These are phyloP conservation scores for Coniochaeta prunicola DNA, from an alignment of 2,329 filamentous ascomycete genomes.

Conservation along the genomic window DNA sequence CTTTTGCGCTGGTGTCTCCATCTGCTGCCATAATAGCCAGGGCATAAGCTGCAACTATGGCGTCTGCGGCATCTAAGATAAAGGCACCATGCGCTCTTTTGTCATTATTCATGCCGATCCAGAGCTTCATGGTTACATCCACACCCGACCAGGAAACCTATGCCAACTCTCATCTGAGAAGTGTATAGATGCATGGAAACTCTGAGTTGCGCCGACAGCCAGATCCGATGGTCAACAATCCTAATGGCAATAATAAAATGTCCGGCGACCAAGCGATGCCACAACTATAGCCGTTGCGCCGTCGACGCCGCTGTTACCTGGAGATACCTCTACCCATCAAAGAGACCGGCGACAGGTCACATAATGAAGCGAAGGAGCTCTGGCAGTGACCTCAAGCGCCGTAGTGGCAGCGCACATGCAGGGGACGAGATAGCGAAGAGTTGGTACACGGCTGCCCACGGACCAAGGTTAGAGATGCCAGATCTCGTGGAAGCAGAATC, in stretches of 20 bases:
- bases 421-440: neutral
- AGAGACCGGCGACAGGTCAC: neutral
- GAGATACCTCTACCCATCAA: neutral
- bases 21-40: conserved; percentile 17
- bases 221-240: neutral
- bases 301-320: neutral
- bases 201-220: neutral
- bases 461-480: neutral
- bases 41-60: conserved; percentile 19
- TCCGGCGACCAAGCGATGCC: neutral
- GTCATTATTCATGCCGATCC: neutral
- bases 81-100: neutral
- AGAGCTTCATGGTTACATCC: neutral
- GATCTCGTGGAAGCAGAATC: neutral
- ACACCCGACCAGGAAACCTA: neutral
- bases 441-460: neutral
- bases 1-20: conserved; percentile 19
- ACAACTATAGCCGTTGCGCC: neutral
- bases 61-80: conserved; percentile 18
- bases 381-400: neutral
- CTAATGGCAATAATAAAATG: neutral
- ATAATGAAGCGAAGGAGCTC: neutral
- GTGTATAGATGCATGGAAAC: neutral
- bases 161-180: neutral
- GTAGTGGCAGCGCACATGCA: neutral